phyloP scores from a whole-genome alignment of 768 basidiomycete species.

The Suillus clintonianus region DNA sequence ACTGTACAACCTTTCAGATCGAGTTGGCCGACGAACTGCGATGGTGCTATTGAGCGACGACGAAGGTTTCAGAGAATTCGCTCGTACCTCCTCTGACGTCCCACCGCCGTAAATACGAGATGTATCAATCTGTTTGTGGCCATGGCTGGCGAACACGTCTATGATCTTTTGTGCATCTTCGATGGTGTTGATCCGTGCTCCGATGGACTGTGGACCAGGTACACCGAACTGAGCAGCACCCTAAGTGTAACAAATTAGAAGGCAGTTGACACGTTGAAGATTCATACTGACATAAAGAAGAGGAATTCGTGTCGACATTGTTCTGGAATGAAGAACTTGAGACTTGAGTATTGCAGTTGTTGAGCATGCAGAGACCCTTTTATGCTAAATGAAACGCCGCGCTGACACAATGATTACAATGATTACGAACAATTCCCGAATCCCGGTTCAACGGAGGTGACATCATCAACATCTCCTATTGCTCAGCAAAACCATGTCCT shows the following conservation, averaged over 20 bases:
- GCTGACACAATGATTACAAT: too few relatives aligned
- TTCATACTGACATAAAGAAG: neutral
- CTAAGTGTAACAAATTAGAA: slow-evolving; percentile 4
- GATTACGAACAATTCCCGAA: neutral
- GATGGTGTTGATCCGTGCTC: slow-evolving; percentile 13
- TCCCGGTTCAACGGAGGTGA: too few relatives aligned
- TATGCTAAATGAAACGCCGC: too few relatives aligned
- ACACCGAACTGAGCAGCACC: slow-evolving; percentile 19
- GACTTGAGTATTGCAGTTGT: neutral
- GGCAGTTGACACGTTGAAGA: neutral
- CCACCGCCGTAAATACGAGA: slow-evolving; percentile 13
- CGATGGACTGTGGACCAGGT: slow-evolving; percentile 2
- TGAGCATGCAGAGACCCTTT: neutral
- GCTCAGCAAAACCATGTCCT: neutral
- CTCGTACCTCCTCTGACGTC: slow-evolving; percentile 17
- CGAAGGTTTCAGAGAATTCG: neutral
- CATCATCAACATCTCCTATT: too few relatives aligned
- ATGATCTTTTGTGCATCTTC: slow-evolving; percentile 21
- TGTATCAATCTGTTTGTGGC: slow-evolving; percentile 15
- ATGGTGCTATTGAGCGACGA: neutral
- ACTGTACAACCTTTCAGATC: slow-evolving; percentile 18
- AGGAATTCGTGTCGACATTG: slow-evolving; percentile 1
- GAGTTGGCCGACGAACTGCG: slow-evolving; percentile 15
- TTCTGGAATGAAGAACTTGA: neutral
- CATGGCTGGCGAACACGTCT: slow-evolving; percentile 15